Evolutionary conservation across 192 early-diverging fungal genomes (phyloP), one percentile per base, ranked within the genome.

Genomic region (Radiomyces spectabilis): DNA sequence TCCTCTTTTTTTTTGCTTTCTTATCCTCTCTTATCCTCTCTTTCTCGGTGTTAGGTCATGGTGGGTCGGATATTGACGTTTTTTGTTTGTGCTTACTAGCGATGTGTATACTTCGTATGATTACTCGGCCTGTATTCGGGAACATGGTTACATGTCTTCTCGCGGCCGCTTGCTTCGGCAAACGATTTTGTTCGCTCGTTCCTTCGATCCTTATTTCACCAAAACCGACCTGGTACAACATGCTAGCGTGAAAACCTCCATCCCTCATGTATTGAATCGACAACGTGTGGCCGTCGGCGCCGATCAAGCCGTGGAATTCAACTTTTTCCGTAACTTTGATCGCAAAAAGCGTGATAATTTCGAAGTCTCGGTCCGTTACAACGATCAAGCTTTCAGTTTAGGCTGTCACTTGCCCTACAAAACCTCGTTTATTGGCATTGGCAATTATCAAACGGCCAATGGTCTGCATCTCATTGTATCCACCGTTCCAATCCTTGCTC

Each of bases 81-180:
- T n/a, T n/a, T n/a, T n/a, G n/a, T n/a, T n/a, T n/a, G n/a, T n/a
- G n/a, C n/a, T n/a, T 21, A 7, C 32, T 51, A 82, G 80, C 12
- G 84, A 88, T 68, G 86, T 85, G 0, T 88, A 86, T 50, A 86
- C 85, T 15, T 81, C 78, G 0, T 86, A 89, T 59, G 86, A 89
- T 61, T 89, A 89, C 54, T 80, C 79, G 2, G 86, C 83, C 3
- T 85, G 80, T 58, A 85, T 89, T 34, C 74, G 86, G 35, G 86
- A 89, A 54, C 79, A 68, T 57, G 81, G 82, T 21, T 71, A 75
- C 48, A 66, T 82, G 29, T 85, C 82, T n/a, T 78, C 76, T 26
- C 80, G 83, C 6, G 72, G 71, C 2, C 72, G 83, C 8, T 71
- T 74, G 49, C 62, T 87, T 1, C 77, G 82, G 34, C 74, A 79